phyloP scores from a whole-genome alignment of 768 basidiomycete genomes.

The Collybia sordida region DNA sequence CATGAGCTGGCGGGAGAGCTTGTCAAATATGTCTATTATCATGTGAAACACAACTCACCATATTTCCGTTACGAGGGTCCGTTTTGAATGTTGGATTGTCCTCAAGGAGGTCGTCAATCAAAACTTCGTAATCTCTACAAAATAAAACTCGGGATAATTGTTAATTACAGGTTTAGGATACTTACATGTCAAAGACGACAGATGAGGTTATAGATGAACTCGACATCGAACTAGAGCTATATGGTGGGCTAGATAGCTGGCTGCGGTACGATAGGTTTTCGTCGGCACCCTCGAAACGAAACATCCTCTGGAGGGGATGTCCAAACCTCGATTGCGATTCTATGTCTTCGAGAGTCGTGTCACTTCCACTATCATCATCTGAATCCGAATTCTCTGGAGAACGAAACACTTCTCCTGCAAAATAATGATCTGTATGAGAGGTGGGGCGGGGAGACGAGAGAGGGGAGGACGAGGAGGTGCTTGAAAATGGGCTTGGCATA shows the following conservation, averaged over 20 bases:
- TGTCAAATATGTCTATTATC: neutral
- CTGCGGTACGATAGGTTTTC: slow-evolving; percentile 17
- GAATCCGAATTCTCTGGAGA: slow-evolving; percentile 19
- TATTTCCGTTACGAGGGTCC: slow-evolving; percentile 14
- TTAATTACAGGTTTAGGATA: neutral
- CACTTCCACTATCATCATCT: slow-evolving; percentile 22
- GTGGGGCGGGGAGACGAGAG: neutral
- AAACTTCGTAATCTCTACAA: slow-evolving; percentile 27
- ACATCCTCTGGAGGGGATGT: slow-evolving; percentile 34
- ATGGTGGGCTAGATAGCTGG: slow-evolving; percentile 18
- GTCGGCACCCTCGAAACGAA: slow-evolving; percentile 23
- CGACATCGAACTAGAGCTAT: slow-evolving; percentile 19
- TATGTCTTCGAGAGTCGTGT: slow-evolving; percentile 30
- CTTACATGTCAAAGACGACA: slow-evolving; percentile 29
- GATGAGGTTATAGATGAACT: slow-evolving; percentile 28
- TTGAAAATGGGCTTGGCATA: slow-evolving; percentile 1
- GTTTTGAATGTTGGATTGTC: slow-evolving; percentile 18
- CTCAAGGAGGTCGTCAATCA: slow-evolving; percentile 28
- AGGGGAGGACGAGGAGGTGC: neutral
- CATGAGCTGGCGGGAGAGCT: slow-evolving; percentile 22
- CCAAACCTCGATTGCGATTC: slow-evolving; percentile 24
- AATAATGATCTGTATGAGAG: slow-evolving; percentile 11
- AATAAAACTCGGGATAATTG: neutral
- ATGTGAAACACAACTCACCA: slow-evolving; percentile 10
- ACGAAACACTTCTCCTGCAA: slow-evolving; percentile 18